phyloP scores from a whole-genome alignment of 1,139 yeast species.

The Sugiyamaella neomexicana region DNA sequence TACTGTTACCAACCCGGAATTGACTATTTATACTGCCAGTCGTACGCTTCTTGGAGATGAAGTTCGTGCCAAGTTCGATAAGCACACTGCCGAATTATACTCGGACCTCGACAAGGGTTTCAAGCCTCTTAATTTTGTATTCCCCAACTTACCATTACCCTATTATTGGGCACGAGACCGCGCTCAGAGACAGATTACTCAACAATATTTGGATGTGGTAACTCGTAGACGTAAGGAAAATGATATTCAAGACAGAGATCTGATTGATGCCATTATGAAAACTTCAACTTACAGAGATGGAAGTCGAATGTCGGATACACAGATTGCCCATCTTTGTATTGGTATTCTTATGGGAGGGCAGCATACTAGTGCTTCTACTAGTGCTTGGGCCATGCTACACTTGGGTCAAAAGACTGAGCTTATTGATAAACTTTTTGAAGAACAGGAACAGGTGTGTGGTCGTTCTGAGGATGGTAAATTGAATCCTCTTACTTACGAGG shows the following conservation, averaged over 20 bases:
- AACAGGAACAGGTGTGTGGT: conserved; percentile 64
- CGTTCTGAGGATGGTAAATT: conserved; percentile 43
- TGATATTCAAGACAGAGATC: conserved; percentile 81
- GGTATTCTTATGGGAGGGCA: conserved; percentile 99
- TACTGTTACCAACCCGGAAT: conserved; percentile 86
- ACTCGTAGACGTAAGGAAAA: conserved; percentile 65
- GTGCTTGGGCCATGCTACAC: conserved; percentile 92
- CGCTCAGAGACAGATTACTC: conserved; percentile 80
- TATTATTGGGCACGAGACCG: conserved; percentile 78
- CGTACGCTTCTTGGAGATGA: conserved; percentile 89
- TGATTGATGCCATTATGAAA: conserved; percentile 84
- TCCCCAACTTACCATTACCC: conserved; percentile 91
- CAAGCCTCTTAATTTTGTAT: conserved; percentile 92
- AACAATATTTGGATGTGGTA: conserved; percentile 78
- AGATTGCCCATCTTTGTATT: conserved; percentile 88
- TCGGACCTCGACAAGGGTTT: conserved; percentile 95
- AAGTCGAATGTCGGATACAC: conserved; percentile 87
- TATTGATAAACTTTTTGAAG: conserved; percentile 76
- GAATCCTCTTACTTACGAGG: conserved; percentile 65
- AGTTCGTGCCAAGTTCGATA: conserved; percentile 78
- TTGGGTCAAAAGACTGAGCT: conserved; percentile 82
- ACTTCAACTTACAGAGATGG: conserved; percentile 90
- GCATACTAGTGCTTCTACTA: conserved; percentile 95
- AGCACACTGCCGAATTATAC: conserved; percentile 80
- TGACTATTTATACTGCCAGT: conserved; percentile 95